Evolutionary conservation across 441 rosid genomes (phyloP), one percentile per base, ranked within the genome.

Genomic region (Cnidoscolus chayamansa): DNA sequence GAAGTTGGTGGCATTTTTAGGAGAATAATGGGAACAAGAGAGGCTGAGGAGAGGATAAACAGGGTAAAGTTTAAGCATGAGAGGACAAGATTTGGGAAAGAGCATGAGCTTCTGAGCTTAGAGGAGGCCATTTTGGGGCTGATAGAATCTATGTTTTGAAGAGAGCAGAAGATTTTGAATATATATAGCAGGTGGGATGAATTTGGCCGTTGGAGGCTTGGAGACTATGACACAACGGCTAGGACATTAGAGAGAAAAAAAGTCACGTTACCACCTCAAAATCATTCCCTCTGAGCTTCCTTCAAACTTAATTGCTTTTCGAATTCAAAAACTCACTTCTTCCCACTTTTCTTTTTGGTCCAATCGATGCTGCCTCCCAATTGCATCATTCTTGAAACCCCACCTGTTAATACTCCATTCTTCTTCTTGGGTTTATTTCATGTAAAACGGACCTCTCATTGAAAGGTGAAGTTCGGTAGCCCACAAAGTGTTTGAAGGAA

Each of bases 1-100:
- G 88, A 80, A 40, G 90, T 78, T 37, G 90, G 92, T 17, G 89
- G 89, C 70, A 16, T 70, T 81, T 75, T 81, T 45, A 87, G 83
- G 68, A 87, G 83, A 66, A 87, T 61, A 7, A 73, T 79, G 70
- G 90, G 90, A 19, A 77, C 85, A 1, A 86, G 1, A 3, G 91
- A 89, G 61, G 81, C 76, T 3, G 84, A 76, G 1, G 87, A 76
- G 58, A 86, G 83, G 79, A 84, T 35, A 31, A 87, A 80, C 72
- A 87, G 85, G 17, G 75, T 76, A 72, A 87, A 81, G 76, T 85
- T 85, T 37, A 84, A 65, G 77, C 84, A 77, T 3, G 84, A 84
- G 37, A 87, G 84, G 63, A 87, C 83, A 57, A 87, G 78, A 31
- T 70, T 83, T 12, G 84, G 83, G 81, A 87, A 84, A 20, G 89